Evolutionary conservation across 192 early-diverging fungal species (phyloP).

Genomic region (Coemansia interrupta): DNA sequence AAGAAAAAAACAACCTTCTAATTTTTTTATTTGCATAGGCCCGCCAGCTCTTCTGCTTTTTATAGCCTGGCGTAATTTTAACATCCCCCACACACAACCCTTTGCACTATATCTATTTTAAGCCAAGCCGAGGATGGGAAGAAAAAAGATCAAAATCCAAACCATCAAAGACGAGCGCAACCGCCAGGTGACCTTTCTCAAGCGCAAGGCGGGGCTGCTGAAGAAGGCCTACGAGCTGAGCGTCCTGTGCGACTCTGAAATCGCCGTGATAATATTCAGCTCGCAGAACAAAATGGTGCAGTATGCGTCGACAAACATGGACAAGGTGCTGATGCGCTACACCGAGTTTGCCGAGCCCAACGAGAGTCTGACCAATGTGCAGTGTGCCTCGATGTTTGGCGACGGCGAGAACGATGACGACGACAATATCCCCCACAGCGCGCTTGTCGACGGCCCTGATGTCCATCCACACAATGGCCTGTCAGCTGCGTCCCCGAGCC

Average conservation of each 20-base stretch:
- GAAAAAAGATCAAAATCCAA: constrained; percentile 93
- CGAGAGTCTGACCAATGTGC: constrained; percentile 60
- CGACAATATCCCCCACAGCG: constrained; percentile 32
- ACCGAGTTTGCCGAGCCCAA: constrained; percentile 62
- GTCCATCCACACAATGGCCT: constrained; percentile 3
- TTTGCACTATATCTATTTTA: not conserved
- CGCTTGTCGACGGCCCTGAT: constrained; percentile 9
- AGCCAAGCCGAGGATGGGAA: constrained; percentile 63
- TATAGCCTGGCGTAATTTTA: not conserved
- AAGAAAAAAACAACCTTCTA: not conserved
- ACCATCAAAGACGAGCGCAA: constrained; percentile 86
- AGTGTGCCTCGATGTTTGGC: constrained; percentile 33
- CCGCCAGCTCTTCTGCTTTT: no score
- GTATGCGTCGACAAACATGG: constrained; percentile 91
- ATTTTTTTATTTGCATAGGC: constrained; percentile 2
- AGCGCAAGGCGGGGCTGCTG: constrained; percentile 91
- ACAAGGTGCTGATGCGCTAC: constrained; percentile 84
- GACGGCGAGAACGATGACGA: constrained; percentile 37
- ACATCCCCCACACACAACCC: constrained; percentile 6
- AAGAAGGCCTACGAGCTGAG: constrained; percentile 96
- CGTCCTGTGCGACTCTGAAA: constrained; percentile 92
- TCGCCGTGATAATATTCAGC: constrained; percentile 92
- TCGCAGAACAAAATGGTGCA: constrained; percentile 89
- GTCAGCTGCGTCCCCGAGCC: constrained; percentile 8
- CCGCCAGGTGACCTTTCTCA: constrained; percentile 91